Evolutionary conservation across 805 yeast species (phyloP), one percentile per base, ranked within the genome.

Genomic region (Metschnikowia sp.): DNA sequence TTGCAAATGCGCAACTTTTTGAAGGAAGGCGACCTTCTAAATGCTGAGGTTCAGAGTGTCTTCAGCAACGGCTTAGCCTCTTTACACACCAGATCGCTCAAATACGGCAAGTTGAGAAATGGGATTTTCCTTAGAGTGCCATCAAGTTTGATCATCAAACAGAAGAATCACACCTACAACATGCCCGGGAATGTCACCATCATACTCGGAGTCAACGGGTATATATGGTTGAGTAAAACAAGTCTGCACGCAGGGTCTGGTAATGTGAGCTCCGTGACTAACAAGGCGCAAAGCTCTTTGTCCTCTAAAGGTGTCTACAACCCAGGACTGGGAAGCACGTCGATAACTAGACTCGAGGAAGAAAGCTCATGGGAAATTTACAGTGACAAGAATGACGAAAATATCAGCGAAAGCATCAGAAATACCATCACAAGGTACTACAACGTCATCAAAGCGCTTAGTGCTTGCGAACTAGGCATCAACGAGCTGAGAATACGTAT

Each of bases 321-420:
- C 5, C 78, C 82, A 6, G 87, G 86, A 9, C 72, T 74, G 45
- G 86, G 81, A 0, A 73, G 84, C 10, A 81, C 81, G 8, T 75
- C 88, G 2, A 87, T 92, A 44, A 90, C 97, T 10, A 77, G 96
- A 56, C 70, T 94, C 40, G 97, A 91, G 63, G 94, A 88, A 64
- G 97, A 91, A 60, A 84, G 95, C 29, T 86, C 97, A 1, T 84
- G 95, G 94, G 96, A 91, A 62, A 92, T 94, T 36, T 94, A 94
- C 69, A 83, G 92, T 44, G 98, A 95, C 66, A 78, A 79, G 49
- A 95, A 94, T 62, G 96, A 89, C 53, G 68, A 69, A 18, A 59
- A 66, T n/a, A 83, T 94, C 18, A 70, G 86, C 6, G 67, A 74
- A 29, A 72, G 78, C 13, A 74, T 81, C 13, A 79, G 92, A 54